These are phyloP conservation scores for Clonostachys rhizophaga DNA, from an alignment of 2,329 filamentous ascomycete genomes.

Conservation along the genomic window DNA sequence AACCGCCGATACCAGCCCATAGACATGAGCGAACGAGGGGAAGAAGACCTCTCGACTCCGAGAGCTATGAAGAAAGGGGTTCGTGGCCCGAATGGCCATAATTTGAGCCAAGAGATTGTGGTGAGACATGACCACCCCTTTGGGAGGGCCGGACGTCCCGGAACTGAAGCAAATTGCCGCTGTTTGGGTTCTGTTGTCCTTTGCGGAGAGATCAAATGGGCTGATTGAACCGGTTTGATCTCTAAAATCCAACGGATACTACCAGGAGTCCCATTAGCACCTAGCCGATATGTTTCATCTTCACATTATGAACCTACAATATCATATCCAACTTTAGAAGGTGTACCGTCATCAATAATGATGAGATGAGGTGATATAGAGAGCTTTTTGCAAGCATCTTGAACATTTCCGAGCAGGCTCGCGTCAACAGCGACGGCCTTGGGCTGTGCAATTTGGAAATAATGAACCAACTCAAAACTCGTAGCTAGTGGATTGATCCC, in stretches of 20 bases:
- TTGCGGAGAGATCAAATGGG: conserved; percentile 5
- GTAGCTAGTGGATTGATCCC: conserved; percentile 14
- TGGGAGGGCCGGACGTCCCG: conserved; percentile 13
- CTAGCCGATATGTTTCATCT: background rate
- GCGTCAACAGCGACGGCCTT: conserved; percentile 9
- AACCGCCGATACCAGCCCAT: conserved; percentile 13
- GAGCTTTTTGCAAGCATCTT: background rate
- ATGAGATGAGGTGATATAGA: background rate
- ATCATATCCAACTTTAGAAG: background rate
- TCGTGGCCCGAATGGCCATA: conserved; percentile 10
- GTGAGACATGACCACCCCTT: conserved; percentile 13
- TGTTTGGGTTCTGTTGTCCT: conserved; percentile 8
- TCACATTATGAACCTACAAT: background rate
- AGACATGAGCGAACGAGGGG: conserved; percentile 15
- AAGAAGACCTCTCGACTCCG: conserved; percentile 17
- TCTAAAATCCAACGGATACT: too few species aligned
- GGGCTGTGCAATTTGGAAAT: conserved; percentile 10
- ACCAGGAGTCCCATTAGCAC: too few species aligned
- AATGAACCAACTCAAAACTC: conserved; percentile 12
- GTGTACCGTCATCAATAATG: background rate
- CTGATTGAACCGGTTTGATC: background rate
- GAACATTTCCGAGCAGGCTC: conserved; percentile 4
- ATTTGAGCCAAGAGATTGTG: conserved; percentile 13
- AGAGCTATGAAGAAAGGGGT: conserved; percentile 12
- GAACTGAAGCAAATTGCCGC: conserved; percentile 14